A percentile compares a stretch with the other conserved stretches of the same genome.
Evolutionary conservation across 345 rosid species (phyloP).

Genomic region (Psidium guajava): DNA sequence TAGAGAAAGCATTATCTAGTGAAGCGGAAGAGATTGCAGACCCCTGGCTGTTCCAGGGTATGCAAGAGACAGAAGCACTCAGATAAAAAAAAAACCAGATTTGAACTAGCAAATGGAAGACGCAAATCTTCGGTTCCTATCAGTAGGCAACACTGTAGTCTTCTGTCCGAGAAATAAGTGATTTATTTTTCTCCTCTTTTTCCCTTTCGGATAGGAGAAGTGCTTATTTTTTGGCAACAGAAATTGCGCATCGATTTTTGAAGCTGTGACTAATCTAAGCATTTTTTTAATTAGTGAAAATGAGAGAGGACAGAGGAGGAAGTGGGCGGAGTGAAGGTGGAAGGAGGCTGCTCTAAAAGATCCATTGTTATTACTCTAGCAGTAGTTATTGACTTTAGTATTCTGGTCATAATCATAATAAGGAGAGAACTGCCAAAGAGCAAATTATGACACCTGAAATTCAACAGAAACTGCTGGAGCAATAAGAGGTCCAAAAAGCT

Average conservation of each 20-base stretch:
- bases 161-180: neutral
- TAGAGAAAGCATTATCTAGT: neutral
- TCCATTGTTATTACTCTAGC: neutral
- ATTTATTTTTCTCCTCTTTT: neutral
- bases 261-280: neutral
- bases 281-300: neutral
- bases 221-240: neutral
- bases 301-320: neutral
- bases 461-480: neutral
- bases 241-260: neutral
- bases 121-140: neutral
- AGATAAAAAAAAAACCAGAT: neutral
- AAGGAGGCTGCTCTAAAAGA: neutral
- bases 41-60: neutral
- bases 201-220: neutral
- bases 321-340: neutral
- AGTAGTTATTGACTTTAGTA: neutral
- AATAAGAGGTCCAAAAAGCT: neutral
- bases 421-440: neutral
- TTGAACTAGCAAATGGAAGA: neutral
- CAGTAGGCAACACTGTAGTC: neutral
- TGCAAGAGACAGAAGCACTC: neutral
- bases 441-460: neutral
- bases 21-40: neutral
- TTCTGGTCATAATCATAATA: neutral